Conservation (phyloP, 140 eudicot genomes). For the Cichorium intybus region DNA sequence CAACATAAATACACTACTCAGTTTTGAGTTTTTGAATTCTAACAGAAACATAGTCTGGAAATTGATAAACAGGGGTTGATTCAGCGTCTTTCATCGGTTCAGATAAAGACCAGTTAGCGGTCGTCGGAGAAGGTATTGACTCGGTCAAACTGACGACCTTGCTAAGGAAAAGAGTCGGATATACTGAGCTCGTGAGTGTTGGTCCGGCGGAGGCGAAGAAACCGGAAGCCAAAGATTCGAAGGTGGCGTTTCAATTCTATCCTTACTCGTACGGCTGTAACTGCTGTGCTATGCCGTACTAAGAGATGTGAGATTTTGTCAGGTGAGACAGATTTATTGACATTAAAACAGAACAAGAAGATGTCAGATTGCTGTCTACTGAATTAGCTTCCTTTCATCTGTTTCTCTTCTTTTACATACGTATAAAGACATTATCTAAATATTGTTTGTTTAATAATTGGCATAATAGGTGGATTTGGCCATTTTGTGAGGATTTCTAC, state of each 20-base stretch:
- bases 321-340: not conserved
- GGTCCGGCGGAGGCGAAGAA: slow-evolving; percentile 5
- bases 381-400: not conserved
- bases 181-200: slow-evolving; percentile 10
- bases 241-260: not conserved
- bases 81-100: slow-evolving; percentile 10
- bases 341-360: not conserved
- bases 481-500: not conserved
- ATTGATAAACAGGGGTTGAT: slow-evolving; percentile 17
- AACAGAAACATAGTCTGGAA: not conserved
- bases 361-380: not conserved
- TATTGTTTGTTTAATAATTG: too few relatives aligned
- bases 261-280: not conserved
- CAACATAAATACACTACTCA: not conserved
- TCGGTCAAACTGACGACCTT: not conserved
- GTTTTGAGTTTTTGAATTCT: not conserved
- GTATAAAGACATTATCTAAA: not conserved
- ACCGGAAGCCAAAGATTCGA: not conserved
- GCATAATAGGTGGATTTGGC: not conserved
- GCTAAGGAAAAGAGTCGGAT: slow-evolving; percentile 11
- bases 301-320: not conserved
- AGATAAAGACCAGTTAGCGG: slow-evolving; percentile 13
- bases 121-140: slow-evolving; percentile 16
- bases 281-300: not conserved
- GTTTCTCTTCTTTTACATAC: too few relatives aligned